Conservation (phyloP, 108 stramenopile genomes). For the Skeletonema grethae region DNA sequence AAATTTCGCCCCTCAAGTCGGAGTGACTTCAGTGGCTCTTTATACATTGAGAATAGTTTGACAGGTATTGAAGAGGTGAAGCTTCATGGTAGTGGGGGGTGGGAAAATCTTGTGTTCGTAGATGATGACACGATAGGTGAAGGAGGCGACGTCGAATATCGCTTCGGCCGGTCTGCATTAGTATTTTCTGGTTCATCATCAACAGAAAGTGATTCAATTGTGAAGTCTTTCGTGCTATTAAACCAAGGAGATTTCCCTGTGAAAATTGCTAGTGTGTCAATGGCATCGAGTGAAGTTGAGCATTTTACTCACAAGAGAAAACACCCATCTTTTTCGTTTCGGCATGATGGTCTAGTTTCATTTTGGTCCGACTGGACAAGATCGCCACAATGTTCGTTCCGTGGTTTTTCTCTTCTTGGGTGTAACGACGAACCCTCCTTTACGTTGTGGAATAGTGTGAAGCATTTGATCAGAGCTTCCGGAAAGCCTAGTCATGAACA, state of each 20-base stretch:
- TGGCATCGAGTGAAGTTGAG: conserved; percentile 49
- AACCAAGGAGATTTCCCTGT: conserved; percentile 65
- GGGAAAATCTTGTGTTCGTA: conserved; percentile 71
- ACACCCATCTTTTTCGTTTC: conserved; percentile 19
- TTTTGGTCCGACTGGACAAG: conserved; percentile 2
- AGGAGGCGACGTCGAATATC: conserved; percentile 72
- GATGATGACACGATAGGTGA: conserved; percentile 43
- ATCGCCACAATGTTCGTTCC: conserved; percentile 31
- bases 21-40: conserved; percentile 54
- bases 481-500: conserved; percentile 12
- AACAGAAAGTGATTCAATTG: conserved; percentile 28
- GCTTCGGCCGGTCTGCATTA: conserved; percentile 66
- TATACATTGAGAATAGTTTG: conserved; percentile 81
- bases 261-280: conserved; percentile 45
- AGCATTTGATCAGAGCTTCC: background rate
- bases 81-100: conserved; percentile 59
- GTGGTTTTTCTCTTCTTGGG: conserved; percentile 51
- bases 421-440: conserved; percentile 31
- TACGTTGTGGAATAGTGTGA: conserved; percentile 6
- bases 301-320: conserved; percentile 35
- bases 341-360: background rate
- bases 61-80: conserved; percentile 78
- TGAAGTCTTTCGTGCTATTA: conserved; percentile 65
- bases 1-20: conserved; percentile 78
- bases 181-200: conserved; percentile 57